Evolutionary conservation across 306 rosid species (phyloP).

Genomic region (Fagus sylvatica): DNA sequence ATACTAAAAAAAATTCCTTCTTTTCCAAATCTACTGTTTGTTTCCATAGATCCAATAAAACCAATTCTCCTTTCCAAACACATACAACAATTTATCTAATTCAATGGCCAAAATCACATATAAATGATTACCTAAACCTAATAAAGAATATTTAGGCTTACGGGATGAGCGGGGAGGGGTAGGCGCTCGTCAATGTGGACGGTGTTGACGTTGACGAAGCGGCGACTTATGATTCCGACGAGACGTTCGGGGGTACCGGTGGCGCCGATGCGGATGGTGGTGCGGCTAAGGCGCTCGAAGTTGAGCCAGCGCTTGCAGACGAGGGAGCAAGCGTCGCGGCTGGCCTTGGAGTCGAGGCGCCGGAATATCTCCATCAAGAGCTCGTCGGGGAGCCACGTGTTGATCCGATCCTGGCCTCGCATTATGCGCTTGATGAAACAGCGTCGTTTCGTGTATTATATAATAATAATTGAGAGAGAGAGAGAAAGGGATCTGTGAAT

Average conservation of each 20-base stretch:
- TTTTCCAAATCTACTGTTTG: neutral
- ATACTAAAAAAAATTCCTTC: neutral
- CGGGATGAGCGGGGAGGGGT: conserved; percentile 55
- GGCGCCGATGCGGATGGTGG: conserved; percentile 76
- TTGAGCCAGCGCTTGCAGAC: conserved; percentile 88
- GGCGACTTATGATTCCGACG: conserved; percentile 56
- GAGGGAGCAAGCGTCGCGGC: conserved; percentile 82
- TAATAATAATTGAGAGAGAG: too few relatives aligned
- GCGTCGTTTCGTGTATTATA: neutral
- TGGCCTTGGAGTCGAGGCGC: conserved; percentile 53
- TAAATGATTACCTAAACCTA: neutral
- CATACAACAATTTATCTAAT: neutral
- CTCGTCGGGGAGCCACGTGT: conserved; percentile 76
- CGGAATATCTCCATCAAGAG: conserved; percentile 75
- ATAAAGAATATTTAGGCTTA: conserved; percentile 17
- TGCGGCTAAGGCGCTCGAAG: conserved; percentile 76
- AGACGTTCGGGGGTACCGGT: conserved; percentile 70
- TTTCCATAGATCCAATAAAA: neutral
- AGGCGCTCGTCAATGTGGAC: conserved; percentile 81
- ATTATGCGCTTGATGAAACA: neutral
- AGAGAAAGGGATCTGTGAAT: too few relatives aligned
- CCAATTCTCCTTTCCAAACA: too few relatives aligned
- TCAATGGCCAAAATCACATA: neutral
- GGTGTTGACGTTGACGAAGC: conserved; percentile 61
- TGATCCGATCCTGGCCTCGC: conserved; percentile 79